Base-by-base conservation (phyloP, 2,329 filamentous ascomycete species). In the Rachicladosporium sp. region DNA sequence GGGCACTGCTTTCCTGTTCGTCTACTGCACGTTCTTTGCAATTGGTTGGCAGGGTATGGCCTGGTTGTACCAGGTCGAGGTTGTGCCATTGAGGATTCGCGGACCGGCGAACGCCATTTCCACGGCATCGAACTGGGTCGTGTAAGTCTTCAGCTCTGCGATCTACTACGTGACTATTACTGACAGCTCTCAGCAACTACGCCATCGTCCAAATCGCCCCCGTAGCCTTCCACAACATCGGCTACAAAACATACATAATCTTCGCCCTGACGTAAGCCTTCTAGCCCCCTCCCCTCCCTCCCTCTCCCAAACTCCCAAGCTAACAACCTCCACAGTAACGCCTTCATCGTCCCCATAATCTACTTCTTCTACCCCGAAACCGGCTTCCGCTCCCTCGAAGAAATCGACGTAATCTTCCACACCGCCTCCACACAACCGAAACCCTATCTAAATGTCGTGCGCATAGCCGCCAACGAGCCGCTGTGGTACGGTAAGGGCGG, bases 261-360 rank as follows among this genome's bases (percentile, higher is more conserved):
- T 41, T 36, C 35, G 39, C 34, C 10, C 35, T 34, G 3, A 31
- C 37, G 4, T 36, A 41, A 31, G 34, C 35, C 11, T n/a, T n/a
- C n/a, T n/a, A n/a, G n/a, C n/a, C n/a, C n/a, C n/a, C n/a, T n/a
- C n/a, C n/a, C n/a, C n/a, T n/a, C n/a, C n/a, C n/a, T n/a, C n/a
- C n/a, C n/a, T n/a, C n/a, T n/a, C n/a, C n/a, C n/a, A n/a, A n/a
- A n/a, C n/a, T n/a, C n/a, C n/a, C n/a, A 11, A 13, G 8, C n/a
- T 19, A 34, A 34, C 33, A 6, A 7, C 9, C n/a, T n/a, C n/a
- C n/a, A n/a, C n/a, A n/a, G 34, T 50, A 71, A 69, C 43, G 57
- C 68, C 50, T 57, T 60, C 10, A 42, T 42, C 31, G 27, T 46
- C 12, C 42, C 42, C 8, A 13, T 31, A 9, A 40, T 42, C 33